A percentile compares a stretch with the other conserved stretches of the same genome.
Evolutionary conservation across 1,139 yeast species (phyloP).

Genomic region (Saccharomyces hybrid): DNA sequence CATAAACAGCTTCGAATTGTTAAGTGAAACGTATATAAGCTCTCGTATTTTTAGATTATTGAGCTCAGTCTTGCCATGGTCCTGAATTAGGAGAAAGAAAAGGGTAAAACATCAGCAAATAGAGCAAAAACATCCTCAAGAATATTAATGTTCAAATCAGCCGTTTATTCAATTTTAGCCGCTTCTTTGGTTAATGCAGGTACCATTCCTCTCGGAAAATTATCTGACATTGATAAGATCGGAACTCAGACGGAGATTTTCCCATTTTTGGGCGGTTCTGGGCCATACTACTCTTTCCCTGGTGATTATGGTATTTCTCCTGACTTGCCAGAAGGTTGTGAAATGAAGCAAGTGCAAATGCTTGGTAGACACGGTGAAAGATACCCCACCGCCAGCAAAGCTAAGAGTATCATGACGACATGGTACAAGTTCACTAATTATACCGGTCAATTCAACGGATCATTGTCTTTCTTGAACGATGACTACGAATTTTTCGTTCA

Average conservation of each 20-base stretch:
- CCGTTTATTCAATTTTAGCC: slow-evolving; percentile 5
- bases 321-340: slow-evolving; percentile 36
- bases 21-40: background rate
- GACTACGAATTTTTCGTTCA: slow-evolving; percentile 31
- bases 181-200: slow-evolving; percentile 8
- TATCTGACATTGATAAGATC: slow-evolving; percentile 8
- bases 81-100: background rate
- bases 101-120: background rate
- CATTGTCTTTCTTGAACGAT: slow-evolving; percentile 34
- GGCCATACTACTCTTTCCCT: slow-evolving; percentile 18
- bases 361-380: slow-evolving; percentile 68
- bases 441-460: slow-evolving; percentile 27
- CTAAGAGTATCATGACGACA: slow-evolving; percentile 16
- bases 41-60: background rate
- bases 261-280: slow-evolving; percentile 17
- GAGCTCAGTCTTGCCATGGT: background rate
- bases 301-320: slow-evolving; percentile 12
- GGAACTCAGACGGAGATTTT: slow-evolving; percentile 16
- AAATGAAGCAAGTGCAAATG: slow-evolving; percentile 56
- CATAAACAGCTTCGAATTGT: background rate
- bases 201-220: slow-evolving; percentile 1
- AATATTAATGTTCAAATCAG: background rate
- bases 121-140: background rate
- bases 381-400: slow-evolving; percentile 42
- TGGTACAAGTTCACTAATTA: slow-evolving; percentile 26